Base-by-base conservation (phyloP, 2,329 filamentous ascomycete species). In the Claviceps humidiphila region DNA sequence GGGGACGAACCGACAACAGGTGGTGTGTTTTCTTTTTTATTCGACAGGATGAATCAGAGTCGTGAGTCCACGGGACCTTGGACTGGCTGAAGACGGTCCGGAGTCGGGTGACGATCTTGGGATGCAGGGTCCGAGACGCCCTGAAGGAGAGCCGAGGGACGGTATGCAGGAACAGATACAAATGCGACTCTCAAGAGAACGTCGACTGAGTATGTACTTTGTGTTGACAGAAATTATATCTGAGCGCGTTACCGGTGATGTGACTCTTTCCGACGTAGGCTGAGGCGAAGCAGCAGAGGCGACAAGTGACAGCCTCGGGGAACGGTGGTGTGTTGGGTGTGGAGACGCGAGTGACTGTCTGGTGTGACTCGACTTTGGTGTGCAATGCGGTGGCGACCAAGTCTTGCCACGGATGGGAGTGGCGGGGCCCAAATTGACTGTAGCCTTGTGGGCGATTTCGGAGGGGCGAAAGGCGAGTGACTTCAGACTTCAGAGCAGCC, bases 191-290 rank as follows among this genome's bases (percentile, higher is more conserved):
- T 44, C 38, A 55, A 55, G 17, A 50, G 34, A 14, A 11, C 17
- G 5, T n/a, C 11, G 20, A 42, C 22, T 30, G 41, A 49, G 40
- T 45, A 11, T 11, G 49, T 37, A 41, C 30, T 45, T 49, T 41
- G 59, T 30, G 26, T 17, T 8, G 16, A 58, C 39, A 51, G 58
- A 59, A 56, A 58, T 60, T 65, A 64, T 67, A 67, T 66, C 59
- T 59, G 53, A 54, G 41, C 14, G 47, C 44, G 58, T 34, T 34
- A 17, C 43, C 44, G 60, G 61, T 60, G 60, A 62, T 60, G 60
- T 67, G 66, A 68, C 63, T 67, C 63, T 60, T 64, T 58, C 14
- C 20, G 61, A 59, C 57, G 61, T 60, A 61, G 64, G 60, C 62
- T 63, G 55, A 51, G 44, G 6, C 61, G 60, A 65, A 61, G 63